A percentile compares a stretch with the other conserved stretches of the same genome.
These are phyloP conservation scores for Coriolopsis trogii DNA, from an alignment of 1,284 basidiomycete genomes.

Conservation along the genomic window DNA sequence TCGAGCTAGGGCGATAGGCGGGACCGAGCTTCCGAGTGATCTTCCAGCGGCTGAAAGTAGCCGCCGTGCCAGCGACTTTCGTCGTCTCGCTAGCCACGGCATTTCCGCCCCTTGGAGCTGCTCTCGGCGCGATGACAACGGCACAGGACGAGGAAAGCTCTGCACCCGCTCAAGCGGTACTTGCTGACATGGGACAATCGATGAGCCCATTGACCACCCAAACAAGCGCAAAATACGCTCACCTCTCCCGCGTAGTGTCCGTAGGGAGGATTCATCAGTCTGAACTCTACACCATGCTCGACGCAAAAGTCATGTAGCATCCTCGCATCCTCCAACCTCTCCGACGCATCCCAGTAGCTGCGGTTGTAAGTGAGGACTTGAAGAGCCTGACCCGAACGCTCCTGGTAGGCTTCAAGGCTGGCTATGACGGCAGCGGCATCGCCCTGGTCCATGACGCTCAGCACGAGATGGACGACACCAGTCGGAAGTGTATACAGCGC, in stretches of 20 bases:
- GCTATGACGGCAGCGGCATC: not conserved
- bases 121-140: too few relatives aligned
- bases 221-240: too few relatives aligned
- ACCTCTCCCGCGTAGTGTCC: constrained; percentile 18
- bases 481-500: constrained; percentile 3
- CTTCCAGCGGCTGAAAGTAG: too few relatives aligned
- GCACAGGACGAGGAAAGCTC: too few relatives aligned
- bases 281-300: constrained; percentile 3
- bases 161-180: too few relatives aligned
- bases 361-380: constrained; percentile 12
- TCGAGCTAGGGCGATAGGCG: too few relatives aligned
- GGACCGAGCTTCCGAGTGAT: too few relatives aligned
- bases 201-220: too few relatives aligned
- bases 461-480: constrained; percentile 7
- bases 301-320: constrained; percentile 9
- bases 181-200: too few relatives aligned
- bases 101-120: too few relatives aligned
- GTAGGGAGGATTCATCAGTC: constrained; percentile 11
- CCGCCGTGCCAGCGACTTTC: too few relatives aligned
- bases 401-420: constrained; percentile 1
- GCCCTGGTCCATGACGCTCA: not conserved
- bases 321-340: not conserved
- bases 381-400: not conserved
- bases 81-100: too few relatives aligned
- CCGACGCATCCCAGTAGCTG: not conserved